phyloP scores from a whole-genome alignment of 2,329 filamentous ascomycete genomes.

The Fusarium secorum region DNA sequence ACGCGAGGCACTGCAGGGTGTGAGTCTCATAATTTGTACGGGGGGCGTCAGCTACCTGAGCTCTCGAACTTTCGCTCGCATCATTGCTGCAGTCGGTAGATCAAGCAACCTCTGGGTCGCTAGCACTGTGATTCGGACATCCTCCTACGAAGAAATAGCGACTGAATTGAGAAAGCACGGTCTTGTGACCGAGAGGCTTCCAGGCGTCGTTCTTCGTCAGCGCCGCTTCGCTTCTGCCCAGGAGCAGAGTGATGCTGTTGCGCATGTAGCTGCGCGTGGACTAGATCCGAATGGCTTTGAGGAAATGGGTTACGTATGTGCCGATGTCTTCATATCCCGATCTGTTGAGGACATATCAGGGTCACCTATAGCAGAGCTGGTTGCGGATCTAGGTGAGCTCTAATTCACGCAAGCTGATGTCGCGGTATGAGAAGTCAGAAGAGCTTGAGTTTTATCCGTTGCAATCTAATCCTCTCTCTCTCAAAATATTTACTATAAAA shows the following conservation, averaged over 20 bases:
- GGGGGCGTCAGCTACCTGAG: background rate
- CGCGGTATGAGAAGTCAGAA: background rate
- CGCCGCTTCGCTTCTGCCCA: background rate
- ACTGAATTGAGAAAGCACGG: background rate
- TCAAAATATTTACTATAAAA: too few relatives aligned
- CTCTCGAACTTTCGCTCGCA: background rate
- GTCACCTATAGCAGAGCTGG: background rate
- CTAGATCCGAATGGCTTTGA: background rate
- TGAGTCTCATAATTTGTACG: background rate
- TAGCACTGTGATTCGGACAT: background rate
- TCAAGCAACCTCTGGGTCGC: background rate
- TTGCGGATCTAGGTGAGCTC: accelerated
- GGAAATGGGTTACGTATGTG: background rate
- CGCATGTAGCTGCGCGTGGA: background rate
- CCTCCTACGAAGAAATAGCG: background rate
- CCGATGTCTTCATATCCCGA: background rate
- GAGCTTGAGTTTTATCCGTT: too few relatives aligned
- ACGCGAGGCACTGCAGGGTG: accelerated
- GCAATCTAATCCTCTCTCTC: too few relatives aligned
- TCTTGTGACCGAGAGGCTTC: background rate
- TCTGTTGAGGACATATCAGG: background rate
- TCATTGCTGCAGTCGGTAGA: background rate
- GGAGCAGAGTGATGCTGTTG: background rate
- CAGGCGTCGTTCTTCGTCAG: background rate
- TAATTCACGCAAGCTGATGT: background rate